Conservation (phyloP, 305 asterid species). For the Fraxinus albicans region DNA sequence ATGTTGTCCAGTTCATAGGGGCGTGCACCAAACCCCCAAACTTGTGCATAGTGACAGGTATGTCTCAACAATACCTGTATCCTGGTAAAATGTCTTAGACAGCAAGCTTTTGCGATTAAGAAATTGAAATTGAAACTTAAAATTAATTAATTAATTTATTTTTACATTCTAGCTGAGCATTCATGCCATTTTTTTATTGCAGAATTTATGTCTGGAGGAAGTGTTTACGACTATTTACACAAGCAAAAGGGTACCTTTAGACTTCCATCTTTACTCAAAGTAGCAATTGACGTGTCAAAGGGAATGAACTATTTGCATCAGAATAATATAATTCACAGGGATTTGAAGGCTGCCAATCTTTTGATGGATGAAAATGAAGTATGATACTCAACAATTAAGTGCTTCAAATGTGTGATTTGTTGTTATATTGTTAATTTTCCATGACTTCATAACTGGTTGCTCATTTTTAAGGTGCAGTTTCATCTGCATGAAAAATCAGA, state of each 20-base stretch:
- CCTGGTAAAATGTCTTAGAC: not conserved
- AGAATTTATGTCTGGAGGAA: slow-evolving; percentile 97
- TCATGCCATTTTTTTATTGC: slow-evolving; percentile 29
- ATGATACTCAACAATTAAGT: slow-evolving; percentile 26
- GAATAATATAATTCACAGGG: slow-evolving; percentile 91
- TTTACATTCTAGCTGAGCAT: not conserved
- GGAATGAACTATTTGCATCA: slow-evolving; percentile 98
- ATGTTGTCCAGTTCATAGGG: slow-evolving; percentile 94
- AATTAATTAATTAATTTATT: slow-evolving; percentile 2
- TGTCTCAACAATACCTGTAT: slow-evolving; percentile 6
- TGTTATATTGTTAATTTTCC: not conserved
- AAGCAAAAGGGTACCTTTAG: slow-evolving; percentile 89
- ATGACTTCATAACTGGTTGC: not conserved
- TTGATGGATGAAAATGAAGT: slow-evolving; percentile 94
- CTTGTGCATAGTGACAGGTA: slow-evolving; percentile 91
- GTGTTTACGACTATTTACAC: slow-evolving; percentile 90
- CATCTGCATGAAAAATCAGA: not conserved
- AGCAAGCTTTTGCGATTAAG: not conserved
- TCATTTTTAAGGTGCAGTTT: slow-evolving; percentile 8
- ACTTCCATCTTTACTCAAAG: slow-evolving; percentile 84
- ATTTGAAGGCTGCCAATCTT: slow-evolving; percentile 94
- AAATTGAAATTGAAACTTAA: not conserved
- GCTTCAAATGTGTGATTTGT: not conserved
- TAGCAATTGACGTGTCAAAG: slow-evolving; percentile 86
- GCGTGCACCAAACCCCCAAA: slow-evolving; percentile 93